Conservation (phyloP, 2,329 filamentous ascomycete species). For the Fusarium clavum region DNA sequence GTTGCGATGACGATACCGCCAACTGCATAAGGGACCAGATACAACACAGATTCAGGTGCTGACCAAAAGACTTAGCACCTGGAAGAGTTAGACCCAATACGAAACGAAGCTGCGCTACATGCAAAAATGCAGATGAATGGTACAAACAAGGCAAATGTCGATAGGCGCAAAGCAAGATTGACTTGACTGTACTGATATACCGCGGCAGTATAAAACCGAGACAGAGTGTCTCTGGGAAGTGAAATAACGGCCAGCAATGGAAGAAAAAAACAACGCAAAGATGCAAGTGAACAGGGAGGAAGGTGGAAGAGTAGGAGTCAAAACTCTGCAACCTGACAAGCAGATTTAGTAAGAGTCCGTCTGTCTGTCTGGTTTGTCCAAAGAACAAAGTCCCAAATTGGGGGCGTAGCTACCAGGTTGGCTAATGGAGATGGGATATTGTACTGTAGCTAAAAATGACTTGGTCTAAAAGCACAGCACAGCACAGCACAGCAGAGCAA, state of each 20-base stretch:
- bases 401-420: slow-evolving; percentile 28
- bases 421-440: slow-evolving; percentile 17
- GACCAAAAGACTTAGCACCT: slow-evolving; percentile 18
- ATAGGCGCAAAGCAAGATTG: slow-evolving; percentile 14
- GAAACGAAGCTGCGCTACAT: slow-evolving; percentile 33
- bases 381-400: slow-evolving; percentile 33
- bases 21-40: slow-evolving; percentile 10
- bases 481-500: neutral
- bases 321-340: slow-evolving; percentile 23
- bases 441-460: slow-evolving; percentile 37
- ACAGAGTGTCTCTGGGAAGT: neutral
- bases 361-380: slow-evolving; percentile 24
- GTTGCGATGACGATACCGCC: slow-evolving; percentile 30
- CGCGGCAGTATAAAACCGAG: slow-evolving; percentile 1
- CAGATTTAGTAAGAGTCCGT: slow-evolving; percentile 33
- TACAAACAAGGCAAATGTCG: slow-evolving; percentile 19
- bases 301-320: slow-evolving; percentile 23
- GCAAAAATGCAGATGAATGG: slow-evolving; percentile 17
- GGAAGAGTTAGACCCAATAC: slow-evolving; percentile 21
- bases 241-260: neutral
- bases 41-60: slow-evolving; percentile 13
- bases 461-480: slow-evolving; percentile 23
- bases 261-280: slow-evolving; percentile 18
- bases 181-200: slow-evolving; percentile 1
- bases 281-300: slow-evolving; percentile 14